Evolutionary conservation across 140 eudicot genomes (phyloP), one percentile per base, ranked within the genome.

Genomic region (Flaveria floridana): DNA sequence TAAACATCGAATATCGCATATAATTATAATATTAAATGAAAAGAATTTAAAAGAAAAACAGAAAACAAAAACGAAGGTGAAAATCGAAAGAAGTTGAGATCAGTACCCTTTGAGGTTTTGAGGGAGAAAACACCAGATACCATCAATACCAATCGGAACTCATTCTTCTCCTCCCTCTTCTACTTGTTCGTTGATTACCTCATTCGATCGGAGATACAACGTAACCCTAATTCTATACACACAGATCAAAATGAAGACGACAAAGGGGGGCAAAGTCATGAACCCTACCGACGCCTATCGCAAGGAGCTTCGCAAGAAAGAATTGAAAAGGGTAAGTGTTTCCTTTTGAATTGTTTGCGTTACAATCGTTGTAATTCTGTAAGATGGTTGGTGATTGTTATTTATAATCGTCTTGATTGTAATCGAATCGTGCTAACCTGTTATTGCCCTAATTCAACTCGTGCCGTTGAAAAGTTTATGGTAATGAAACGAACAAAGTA

Each of bases 251-350:
- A 86, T 90, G 97, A 93, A 93, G 96, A 93, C 97, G 21, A 93
- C 96, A 39, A 93, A 93, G 82, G 96, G 98, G 19, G 98, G 98
- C 70, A 93, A 93, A 82, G 91, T 87, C 75, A 93, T 93, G 98
- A 93, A 93, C 96, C 98, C 98, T 86, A 93, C 98, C 75, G 98
- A 93, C 69, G 96, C 98, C 42, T 93, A 88, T 77, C 95, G 98
- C 42, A 93, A 93, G 63, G 97, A 90, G 88, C 95, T 88, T 48
- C 98, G 98, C 39, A 93, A 90, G 55, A 88, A 86, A 79, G 98
- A 93, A 90, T 81, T 93, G 52, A 93, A 93, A 79, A 74, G 98
- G 84, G 98, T 90, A 82, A 69, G 52, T 65, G 39, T 58, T 64
- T 14, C 12, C 20, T 75, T 75, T 57, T 68, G 10, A 41, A 9